Conservation (phyloP, 352 stramenopile species). For the Phytophthora tentaculata region DNA sequence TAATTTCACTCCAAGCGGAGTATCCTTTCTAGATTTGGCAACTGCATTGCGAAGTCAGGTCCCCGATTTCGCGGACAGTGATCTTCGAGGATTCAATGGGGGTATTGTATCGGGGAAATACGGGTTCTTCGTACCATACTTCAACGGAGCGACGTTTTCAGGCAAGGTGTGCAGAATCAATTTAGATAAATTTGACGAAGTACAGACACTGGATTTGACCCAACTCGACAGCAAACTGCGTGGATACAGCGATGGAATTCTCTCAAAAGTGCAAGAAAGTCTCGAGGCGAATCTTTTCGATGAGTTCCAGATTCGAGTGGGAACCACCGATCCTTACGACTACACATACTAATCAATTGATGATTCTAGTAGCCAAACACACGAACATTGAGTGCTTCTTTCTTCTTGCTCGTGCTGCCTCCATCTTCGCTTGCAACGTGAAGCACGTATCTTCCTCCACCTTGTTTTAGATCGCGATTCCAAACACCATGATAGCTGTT, state of each 20-base stretch:
- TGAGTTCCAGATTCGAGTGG: constrained; percentile 66
- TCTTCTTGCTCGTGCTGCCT: constrained; percentile 3
- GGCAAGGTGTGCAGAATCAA: constrained; percentile 84
- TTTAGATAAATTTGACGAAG: constrained; percentile 78
- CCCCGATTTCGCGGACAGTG: constrained; percentile 59
- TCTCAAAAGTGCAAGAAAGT: constrained; percentile 51
- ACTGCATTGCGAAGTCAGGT: constrained; percentile 67
- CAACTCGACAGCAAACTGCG: constrained; percentile 49
- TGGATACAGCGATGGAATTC: constrained; percentile 58
- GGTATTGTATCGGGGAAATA: constrained; percentile 81
- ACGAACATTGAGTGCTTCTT: constrained; percentile 36
- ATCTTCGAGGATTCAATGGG: constrained; percentile 71
- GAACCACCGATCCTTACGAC: constrained; percentile 69
- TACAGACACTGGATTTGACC: constrained; percentile 75
- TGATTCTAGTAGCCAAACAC: constrained; percentile 51
- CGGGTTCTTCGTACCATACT: constrained; percentile 82
- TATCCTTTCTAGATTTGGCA: constrained; percentile 66
- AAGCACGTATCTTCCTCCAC: constrained; percentile 74
- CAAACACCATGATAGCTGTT: constrained; percentile 89
- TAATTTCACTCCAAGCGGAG: constrained; percentile 56
- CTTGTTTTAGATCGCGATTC: constrained; percentile 88
- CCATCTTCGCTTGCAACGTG: constrained; percentile 29
- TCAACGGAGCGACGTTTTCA: constrained; percentile 68
- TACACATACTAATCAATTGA: constrained; percentile 58
- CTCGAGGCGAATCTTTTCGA: constrained; percentile 68